Base-by-base conservation (phyloP, 192 early-diverging fungal genomes). In the Geranomyces michiganensis region DNA sequence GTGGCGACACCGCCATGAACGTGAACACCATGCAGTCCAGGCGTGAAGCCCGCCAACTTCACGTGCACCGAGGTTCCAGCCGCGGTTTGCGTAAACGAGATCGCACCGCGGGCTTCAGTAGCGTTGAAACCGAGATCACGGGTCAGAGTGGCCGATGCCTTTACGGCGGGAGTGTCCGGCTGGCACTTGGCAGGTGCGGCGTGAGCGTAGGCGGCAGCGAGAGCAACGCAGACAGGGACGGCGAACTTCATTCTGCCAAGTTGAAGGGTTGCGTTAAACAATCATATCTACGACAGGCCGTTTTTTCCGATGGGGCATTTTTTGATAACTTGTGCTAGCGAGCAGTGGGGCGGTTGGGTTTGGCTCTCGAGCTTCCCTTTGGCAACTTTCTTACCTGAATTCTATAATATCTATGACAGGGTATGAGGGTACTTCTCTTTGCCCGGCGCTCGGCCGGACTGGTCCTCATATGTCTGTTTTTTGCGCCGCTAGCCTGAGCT, bases 1-100 rank as follows among this genome's bases (percentile, higher is more conserved):
- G 56, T 29, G 8, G 15, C 32, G 26, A 53, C 41, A 17, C 15
- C 49, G 47, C 12, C 13, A 68, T 96, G 94, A 68, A 96, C 76
- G 80, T 96, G 94, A 91, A 96, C 93, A 56, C 94, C 94, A 81
- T 93, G 92, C 59, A 86, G 76, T 58, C 92, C 92, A 7, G 88
- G 80, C 5, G 71, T 70, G 55, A 96, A 83, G 43, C 91, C 91
- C 49, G 70, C 63, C 61, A 83, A 85, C 26, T 84, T 71, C 78
- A 96, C 80, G 31, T 67, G 46, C 48, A 86, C 84, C 36, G 24
- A 5, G 56, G 68, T 56, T 9, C 79, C 80, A 51, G 71, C 48
- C 14, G 22, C 27, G 4, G 21, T 47, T 80, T 94, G 91, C 56
- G 71, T 79, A 74, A 94, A 85, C 27, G 69, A 82, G 67, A 94